Evolutionary conservation across 2,329 filamentous ascomycete genomes (phyloP).

Genomic region (Clonostachys rosea): DNA sequence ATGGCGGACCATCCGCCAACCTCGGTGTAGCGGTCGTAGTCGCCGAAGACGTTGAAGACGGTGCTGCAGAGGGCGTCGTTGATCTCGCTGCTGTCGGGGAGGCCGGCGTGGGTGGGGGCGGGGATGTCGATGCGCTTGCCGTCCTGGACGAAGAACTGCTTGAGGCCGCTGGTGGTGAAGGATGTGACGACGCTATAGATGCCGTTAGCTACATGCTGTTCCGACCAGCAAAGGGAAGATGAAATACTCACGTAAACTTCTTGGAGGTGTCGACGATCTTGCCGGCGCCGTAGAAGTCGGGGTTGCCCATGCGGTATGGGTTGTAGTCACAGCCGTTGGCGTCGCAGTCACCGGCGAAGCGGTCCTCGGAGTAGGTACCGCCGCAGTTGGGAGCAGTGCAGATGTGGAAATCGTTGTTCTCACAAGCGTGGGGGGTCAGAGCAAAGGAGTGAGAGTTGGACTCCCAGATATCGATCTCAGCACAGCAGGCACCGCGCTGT

Average conservation of each 20-base stretch:
- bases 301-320: conserved; percentile 57
- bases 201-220: not conserved
- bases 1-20: conserved; percentile 53
- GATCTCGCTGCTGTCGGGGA: conserved; percentile 55
- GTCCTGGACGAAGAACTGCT: conserved; percentile 57
- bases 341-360: conserved; percentile 57
- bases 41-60: conserved; percentile 52
- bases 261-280: conserved; percentile 51
- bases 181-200: conserved; percentile 51
- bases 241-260: conserved; percentile 36
- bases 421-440: conserved; percentile 14
- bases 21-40: conserved; percentile 38
- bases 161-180: conserved; percentile 45
- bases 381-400: conserved; percentile 31
- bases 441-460: conserved; percentile 53
- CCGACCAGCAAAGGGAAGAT: not conserved
- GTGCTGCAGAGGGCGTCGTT: conserved; percentile 51
- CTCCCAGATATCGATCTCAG: conserved; percentile 57
- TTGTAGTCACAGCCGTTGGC: conserved; percentile 64
- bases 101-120: conserved; percentile 19
- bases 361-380: conserved; percentile 39
- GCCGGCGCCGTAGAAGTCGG: conserved; percentile 54
- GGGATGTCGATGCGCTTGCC: conserved; percentile 44
- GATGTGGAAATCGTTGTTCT: conserved; percentile 24
- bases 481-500: conserved; percentile 46